A percentile compares a stretch with the other conserved stretches of the same genome.
Conservation (phyloP, 768 basidiomycete genomes). For the Xerocomellus amylosporus region DNA sequence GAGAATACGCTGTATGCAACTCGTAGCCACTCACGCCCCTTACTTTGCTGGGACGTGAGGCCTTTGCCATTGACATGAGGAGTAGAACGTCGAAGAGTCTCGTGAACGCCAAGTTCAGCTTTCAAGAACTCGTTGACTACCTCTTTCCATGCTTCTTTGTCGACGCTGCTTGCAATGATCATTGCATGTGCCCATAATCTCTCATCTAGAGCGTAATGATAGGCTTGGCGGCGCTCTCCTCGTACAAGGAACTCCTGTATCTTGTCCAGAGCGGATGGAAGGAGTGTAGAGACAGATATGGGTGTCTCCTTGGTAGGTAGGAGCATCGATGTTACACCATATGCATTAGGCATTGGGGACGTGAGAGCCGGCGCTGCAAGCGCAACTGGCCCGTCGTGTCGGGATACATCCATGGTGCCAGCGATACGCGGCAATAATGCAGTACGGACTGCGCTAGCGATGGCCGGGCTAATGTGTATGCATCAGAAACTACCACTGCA, state of each 20-base stretch:
- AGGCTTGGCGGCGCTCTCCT: constrained; percentile 85
- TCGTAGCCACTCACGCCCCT: constrained; percentile 69
- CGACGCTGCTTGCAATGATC: constrained; percentile 88
- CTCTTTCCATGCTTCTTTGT: constrained; percentile 92
- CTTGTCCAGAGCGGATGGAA: constrained; percentile 64
- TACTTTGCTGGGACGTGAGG: constrained; percentile 27
- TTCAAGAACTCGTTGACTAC: constrained; percentile 82
- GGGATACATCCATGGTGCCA: constrained; percentile 20
- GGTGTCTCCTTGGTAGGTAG: constrained; percentile 45
- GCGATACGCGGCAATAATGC: constrained; percentile 63
- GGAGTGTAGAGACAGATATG: constrained; percentile 57
- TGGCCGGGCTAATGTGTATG: constrained; percentile 45
- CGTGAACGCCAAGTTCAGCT: constrained; percentile 59
- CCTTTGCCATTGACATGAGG: constrained; percentile 21
- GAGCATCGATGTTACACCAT: constrained; percentile 14
- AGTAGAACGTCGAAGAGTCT: constrained; percentile 18
- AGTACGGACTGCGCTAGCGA: constrained; percentile 73
- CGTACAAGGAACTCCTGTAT: constrained; percentile 77
- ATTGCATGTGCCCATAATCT: constrained; percentile 95
- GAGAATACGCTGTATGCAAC: constrained; percentile 82
- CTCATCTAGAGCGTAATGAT: constrained; percentile 83
- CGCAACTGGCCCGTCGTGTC: constrained; percentile 19
- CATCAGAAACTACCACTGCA: constrained; percentile 15
- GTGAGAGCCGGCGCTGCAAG: constrained; percentile 32
- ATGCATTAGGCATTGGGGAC: constrained; percentile 21